Evolutionary conservation across 2,329 filamentous ascomycete species (phyloP), one percentile per base, ranked within the genome.

Genomic region (Phaeosphaeria sp.): DNA sequence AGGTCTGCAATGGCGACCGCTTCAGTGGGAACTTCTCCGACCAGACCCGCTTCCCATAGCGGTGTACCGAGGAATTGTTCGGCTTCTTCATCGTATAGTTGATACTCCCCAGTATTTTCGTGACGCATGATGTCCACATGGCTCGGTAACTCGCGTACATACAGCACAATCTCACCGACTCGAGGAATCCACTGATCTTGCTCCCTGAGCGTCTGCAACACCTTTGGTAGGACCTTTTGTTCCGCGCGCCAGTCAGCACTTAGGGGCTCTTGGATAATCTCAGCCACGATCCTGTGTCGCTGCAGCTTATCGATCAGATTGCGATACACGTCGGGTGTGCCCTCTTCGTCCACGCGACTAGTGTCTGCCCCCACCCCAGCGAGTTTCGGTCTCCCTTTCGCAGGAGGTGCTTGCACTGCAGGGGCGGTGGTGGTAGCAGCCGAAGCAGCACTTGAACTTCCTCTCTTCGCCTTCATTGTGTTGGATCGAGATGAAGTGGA

Each of bases 201-300:
- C 8, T 80, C 61, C 3, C 72, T 71, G 17, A 83, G 67, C 8
- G 77, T 77, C 5, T 77, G 71, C 0, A 87, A 70, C 18, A 80
- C 66, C 2, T 75, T 65, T 0, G 75, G 69, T 0, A 87, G 72
- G 5, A 73, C 67, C 3, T 80, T 70, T 18, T 81, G 77, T 44
- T 85, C 83, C 0, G 82, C 79, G 39, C 81, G 75, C 86, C 86
- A 88, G 61, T 88, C 86, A 59, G 86, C 79, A 22, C 83, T 87
- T 17, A 80, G 65, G 0, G 73, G 72, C 56, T 89, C 84, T 8
- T 69, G 63, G 25, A 88, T 82, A 0, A 70, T 54, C 51, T 82
- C 75, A 45, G 85, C 80, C 0, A 85, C 50, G 0, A 55, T 66
- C 0, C 74, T 73, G 3, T 77, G 69, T 0, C 74, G 71, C 43